Conservation (phyloP, 768 basidiomycete species). For the Suillus subaureus region DNA sequence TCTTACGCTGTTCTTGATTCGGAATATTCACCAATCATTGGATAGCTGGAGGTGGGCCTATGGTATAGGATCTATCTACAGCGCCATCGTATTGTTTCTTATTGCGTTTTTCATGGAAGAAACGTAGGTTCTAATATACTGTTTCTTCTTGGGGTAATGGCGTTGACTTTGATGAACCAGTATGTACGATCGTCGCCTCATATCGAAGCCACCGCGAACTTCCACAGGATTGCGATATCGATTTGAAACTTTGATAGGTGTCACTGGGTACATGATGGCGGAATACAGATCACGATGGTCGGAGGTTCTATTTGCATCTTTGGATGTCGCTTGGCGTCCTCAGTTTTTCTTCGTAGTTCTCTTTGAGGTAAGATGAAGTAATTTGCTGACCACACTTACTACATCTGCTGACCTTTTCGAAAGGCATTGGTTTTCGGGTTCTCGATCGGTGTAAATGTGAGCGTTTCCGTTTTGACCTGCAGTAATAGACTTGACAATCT, state of each 20-base stretch:
- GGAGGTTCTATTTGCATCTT: constrained; percentile 32
- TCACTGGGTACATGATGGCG: constrained; percentile 48
- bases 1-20: neutral
- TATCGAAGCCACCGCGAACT: constrained; percentile 17
- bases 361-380: constrained; percentile 36
- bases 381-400: neutral
- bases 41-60: constrained; percentile 53
- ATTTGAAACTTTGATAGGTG: constrained; percentile 48
- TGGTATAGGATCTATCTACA: constrained; percentile 52
- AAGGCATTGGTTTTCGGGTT: constrained; percentile 52
- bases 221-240: constrained; percentile 40
- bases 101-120: constrained; percentile 53
- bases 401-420: constrained; percentile 3
- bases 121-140: constrained; percentile 35
- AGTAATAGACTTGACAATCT: neutral
- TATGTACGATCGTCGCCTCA: constrained; percentile 46
- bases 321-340: constrained; percentile 51
- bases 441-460: constrained; percentile 46
- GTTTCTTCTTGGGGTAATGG: neutral
- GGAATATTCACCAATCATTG: neutral
- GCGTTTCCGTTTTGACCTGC: constrained; percentile 5
- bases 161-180: constrained; percentile 27
- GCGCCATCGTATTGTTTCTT: constrained; percentile 45
- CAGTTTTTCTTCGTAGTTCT: constrained; percentile 43
- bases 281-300: constrained; percentile 47